These are phyloP conservation scores for Dendrothele bispora DNA, from an alignment of 768 basidiomycete genomes.

Conservation along the genomic window DNA sequence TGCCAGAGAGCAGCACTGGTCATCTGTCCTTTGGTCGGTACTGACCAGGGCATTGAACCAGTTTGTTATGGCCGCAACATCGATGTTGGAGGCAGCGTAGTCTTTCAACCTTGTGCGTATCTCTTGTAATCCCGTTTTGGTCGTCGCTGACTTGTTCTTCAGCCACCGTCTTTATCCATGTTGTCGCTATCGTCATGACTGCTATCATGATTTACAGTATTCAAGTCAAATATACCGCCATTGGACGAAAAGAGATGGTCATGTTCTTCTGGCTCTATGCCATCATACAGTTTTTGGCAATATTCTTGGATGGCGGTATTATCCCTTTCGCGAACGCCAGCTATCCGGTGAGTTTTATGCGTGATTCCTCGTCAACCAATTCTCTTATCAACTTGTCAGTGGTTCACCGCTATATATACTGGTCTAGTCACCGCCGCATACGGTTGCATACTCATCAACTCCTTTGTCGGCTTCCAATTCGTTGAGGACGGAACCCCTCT, in stretches of 20 bases:
- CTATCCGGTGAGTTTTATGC: slow-evolving; percentile 68
- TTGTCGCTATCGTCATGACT: slow-evolving; percentile 96
- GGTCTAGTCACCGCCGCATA: slow-evolving; percentile 89
- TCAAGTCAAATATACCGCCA: slow-evolving; percentile 96
- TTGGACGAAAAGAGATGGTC: slow-evolving; percentile 96
- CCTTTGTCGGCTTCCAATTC: slow-evolving; percentile 98
- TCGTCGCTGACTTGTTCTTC: slow-evolving; percentile 13
- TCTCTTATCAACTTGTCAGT: slow-evolving; percentile 46
- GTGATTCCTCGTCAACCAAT: not conserved
- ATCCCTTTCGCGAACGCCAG: slow-evolving; percentile 85
- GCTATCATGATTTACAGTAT: slow-evolving; percentile 98
- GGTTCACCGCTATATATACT: slow-evolving; percentile 94
- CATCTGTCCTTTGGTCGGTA: slow-evolving; percentile 88
- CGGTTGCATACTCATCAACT: slow-evolving; percentile 91
- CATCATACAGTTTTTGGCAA: slow-evolving; percentile 84
- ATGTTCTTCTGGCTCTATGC: slow-evolving; percentile 98
- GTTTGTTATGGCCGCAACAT: slow-evolving; percentile 96
- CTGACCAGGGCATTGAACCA: slow-evolving; percentile 87
- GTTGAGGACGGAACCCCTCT: slow-evolving; percentile 97
- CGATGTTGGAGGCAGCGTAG: slow-evolving; percentile 85
- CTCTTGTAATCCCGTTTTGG: slow-evolving; percentile 2
- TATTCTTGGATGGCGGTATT: slow-evolving; percentile 94
- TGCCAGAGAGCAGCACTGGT: slow-evolving; percentile 92
- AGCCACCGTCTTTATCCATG: slow-evolving; percentile 97
- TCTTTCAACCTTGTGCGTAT: slow-evolving; percentile 95